phyloP scores from a whole-genome alignment of 2,329 filamentous ascomycete species.

The Fragosphaeria purpurea region DNA sequence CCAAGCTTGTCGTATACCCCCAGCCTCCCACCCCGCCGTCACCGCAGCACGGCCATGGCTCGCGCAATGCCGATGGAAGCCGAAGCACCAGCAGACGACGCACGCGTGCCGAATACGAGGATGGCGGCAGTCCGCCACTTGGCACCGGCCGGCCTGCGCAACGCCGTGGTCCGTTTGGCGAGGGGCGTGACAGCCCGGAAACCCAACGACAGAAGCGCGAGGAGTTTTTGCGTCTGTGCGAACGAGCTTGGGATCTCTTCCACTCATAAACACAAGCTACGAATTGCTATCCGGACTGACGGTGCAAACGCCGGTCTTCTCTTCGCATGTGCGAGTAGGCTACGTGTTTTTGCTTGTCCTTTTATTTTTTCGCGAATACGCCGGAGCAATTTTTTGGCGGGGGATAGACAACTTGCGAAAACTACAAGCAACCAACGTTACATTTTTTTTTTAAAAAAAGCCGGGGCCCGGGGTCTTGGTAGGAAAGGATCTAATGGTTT shows the following conservation, averaged over 20 bases:
- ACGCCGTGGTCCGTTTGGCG: slow-evolving; percentile 63
- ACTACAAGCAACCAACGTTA: too few relatives aligned
- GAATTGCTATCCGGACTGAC: too few relatives aligned
- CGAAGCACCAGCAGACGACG: slow-evolving; percentile 61
- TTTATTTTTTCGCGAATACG: too few relatives aligned
- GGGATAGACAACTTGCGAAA: too few relatives aligned
- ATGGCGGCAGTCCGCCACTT: slow-evolving; percentile 76
- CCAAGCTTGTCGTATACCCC: slow-evolving; percentile 92
- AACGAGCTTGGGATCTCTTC: slow-evolving; percentile 91
- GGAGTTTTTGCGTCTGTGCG: slow-evolving; percentile 78
- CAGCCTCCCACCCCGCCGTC: slow-evolving; percentile 89
- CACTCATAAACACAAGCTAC: slow-evolving; percentile 55
- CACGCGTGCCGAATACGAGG: slow-evolving; percentile 83
- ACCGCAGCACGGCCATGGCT: slow-evolving; percentile 45
- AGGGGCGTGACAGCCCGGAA: slow-evolving; percentile 73
- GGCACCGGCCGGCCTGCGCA: slow-evolving; percentile 58
- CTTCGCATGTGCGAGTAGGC: too few relatives aligned
- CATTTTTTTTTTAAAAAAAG: too few relatives aligned
- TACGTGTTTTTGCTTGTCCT: too few relatives aligned
- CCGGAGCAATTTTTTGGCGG: too few relatives aligned
- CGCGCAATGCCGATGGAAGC: slow-evolving; percentile 33
- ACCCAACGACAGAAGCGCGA: slow-evolving; percentile 80
- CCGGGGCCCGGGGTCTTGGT: too few relatives aligned
- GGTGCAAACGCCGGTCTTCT: too few relatives aligned
- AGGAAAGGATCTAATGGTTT: too few relatives aligned